Conservation (phyloP, 2,329 filamentous ascomycete genomes). For the Sporothrix protearum region DNA sequence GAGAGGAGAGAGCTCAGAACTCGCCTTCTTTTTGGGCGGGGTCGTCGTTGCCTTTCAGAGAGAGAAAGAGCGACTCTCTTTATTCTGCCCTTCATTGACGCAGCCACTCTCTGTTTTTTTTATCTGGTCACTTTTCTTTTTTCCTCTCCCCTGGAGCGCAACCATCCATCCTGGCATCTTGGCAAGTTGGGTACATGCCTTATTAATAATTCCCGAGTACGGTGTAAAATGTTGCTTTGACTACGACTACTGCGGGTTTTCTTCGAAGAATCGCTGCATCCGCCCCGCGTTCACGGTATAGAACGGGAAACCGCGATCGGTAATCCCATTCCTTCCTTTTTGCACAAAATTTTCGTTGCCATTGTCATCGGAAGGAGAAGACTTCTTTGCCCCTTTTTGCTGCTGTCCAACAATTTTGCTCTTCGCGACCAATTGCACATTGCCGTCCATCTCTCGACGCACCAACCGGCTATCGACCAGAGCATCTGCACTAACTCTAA, state of each 20-base stretch:
- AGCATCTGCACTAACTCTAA: neutral
- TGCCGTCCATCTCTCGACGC: neutral
- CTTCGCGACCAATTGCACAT: neutral
- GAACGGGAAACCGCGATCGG: conserved; percentile 5
- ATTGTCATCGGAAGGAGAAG: neutral
- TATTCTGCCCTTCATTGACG: conserved; percentile 1
- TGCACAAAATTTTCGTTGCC: neutral
- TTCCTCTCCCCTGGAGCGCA: neutral
- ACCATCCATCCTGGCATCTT: neutral
- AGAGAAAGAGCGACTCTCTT: neutral
- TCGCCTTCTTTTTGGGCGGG: conserved; percentile 1
- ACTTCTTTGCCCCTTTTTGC: neutral
- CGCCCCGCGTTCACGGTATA: conserved; percentile 12
- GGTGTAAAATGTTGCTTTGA: conserved; percentile 2
- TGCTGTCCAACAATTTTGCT: neutral
- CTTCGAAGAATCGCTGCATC: conserved; percentile 6
- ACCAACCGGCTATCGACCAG: neutral
- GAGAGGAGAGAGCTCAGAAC: conserved; percentile 8
- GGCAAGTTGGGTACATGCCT: neutral
- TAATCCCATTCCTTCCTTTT: neutral
- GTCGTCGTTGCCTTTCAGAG: neutral
- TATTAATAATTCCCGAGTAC: conserved; percentile 16
- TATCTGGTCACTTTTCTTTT: neutral
- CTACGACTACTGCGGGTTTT: conserved; percentile 2
- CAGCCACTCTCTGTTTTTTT: neutral